Percentiles rank a stretch among this genome's conserved stretches.
Evolutionary conservation across 164 flowering plant genomes (phyloP).

Genomic region (Sedum album): DNA sequence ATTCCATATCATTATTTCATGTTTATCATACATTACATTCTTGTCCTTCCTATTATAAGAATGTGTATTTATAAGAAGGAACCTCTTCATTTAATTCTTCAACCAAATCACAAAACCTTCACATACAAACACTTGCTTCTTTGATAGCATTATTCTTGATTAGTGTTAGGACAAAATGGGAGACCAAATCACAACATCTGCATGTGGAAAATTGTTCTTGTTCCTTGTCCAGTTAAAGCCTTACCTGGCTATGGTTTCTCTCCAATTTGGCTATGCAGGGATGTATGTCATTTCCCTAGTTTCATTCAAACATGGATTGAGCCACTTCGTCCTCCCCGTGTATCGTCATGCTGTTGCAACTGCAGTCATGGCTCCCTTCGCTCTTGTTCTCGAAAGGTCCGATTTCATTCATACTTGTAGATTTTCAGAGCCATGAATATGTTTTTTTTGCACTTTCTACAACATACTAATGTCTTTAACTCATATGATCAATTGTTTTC

Average conservation of each 20-base stretch:
- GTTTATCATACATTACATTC: neutral
- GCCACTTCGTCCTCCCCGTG: conserved; percentile 54
- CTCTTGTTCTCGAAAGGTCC: conserved; percentile 64
- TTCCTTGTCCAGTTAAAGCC: conserved; percentile 36
- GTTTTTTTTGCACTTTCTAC: neutral
- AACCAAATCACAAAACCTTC: neutral
- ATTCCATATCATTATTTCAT: neutral
- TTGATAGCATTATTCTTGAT: neutral
- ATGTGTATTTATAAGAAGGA: neutral
- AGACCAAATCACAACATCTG: conserved; percentile 14
- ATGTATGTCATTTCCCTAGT: conserved; percentile 60
- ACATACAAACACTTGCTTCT: neutral
- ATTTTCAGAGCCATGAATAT: neutral
- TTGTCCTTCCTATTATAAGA: neutral
- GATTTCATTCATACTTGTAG: neutral
- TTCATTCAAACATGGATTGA: conserved; percentile 63
- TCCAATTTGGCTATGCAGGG: conserved; percentile 84
- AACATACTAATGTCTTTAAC: neutral
- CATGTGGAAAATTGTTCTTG: neutral
- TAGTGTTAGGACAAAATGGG: neutral
- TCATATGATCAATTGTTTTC: no score
- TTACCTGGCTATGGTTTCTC: conserved; percentile 57
- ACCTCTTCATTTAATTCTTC: neutral
- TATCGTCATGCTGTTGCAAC: conserved; percentile 74
- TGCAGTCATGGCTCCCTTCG: conserved; percentile 59